Base-by-base conservation (phyloP, 2,329 filamentous ascomycete species). In the Lizonia empirigonia region DNA sequence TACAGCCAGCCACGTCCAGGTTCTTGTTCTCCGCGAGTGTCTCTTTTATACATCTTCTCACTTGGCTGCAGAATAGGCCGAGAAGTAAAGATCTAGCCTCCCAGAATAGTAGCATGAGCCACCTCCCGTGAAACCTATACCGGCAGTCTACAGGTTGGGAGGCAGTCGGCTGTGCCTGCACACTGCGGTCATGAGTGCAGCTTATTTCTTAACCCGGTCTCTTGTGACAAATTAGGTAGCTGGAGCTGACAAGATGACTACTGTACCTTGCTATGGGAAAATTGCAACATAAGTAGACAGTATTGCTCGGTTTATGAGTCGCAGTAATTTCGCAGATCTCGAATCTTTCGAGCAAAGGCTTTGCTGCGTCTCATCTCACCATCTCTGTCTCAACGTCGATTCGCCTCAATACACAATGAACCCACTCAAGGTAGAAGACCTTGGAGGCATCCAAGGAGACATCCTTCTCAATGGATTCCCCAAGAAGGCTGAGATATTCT, bases 401-500 rank as follows among this genome's bases (percentile, higher is more conserved):
- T 22, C 26, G 18, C 22, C n/a, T 6, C 16, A 20, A 18, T 29
- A 5, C 22, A 40, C 5, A 26, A 51, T 51, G 49, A 40, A 24
- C 18, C 19, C 49, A 12, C 37, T 52, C 26, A 47, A 19, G 2
- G 15, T 52, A 10, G 38, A 42, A 22, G 49, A 52, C 33, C 49
- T 52, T 7, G 35, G 26, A 13, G 18, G 20, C 7, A 52, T 52
- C 7, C 49, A 52, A 18, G 49, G 49, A 34, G 49, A 52, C 34
- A 52, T 52, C 8, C 49, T 52, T 9, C 24, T 52, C 9, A 52
- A 52, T 23, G 49, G 49, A 6, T 52, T 52, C 12, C 49, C 49
- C 4, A 52, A 52, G 33, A 52, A 52, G 33, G 49, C 49, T 12
- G 42, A 52, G n/a, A 41, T 52, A 10, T 52, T 52, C 27, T 47